Evolutionary conservation across 306 rosid genomes (phyloP).

Genomic region (Myrica gale): DNA sequence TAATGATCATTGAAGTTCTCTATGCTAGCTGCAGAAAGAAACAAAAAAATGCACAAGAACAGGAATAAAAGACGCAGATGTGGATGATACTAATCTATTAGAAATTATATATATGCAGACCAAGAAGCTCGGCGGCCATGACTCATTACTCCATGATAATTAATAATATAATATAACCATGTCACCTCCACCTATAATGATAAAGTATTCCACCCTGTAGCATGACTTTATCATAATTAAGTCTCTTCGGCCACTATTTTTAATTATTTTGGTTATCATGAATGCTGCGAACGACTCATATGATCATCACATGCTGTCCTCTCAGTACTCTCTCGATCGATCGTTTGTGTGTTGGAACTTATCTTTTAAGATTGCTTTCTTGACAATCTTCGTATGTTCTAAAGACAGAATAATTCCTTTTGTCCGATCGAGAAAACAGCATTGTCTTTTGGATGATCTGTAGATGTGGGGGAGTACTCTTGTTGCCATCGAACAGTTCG

Average conservation of each 20-base stretch:
- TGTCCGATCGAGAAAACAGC: not conserved
- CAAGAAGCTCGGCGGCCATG: not conserved
- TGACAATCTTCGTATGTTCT: constrained; percentile 3
- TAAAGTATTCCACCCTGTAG: not conserved
- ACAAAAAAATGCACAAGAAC: not conserved
- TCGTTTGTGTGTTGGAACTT: not conserved
- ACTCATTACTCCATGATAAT: not conserved
- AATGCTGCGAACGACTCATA: not conserved
- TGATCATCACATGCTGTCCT: not conserved
- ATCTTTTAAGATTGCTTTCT: constrained; percentile 1
- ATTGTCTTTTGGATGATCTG: not conserved
- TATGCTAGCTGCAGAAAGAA: no score
- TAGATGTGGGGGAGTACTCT: not conserved
- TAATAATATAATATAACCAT: not conserved
- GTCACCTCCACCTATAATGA: not conserved
- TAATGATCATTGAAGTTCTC: not conserved
- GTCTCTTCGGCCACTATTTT: not conserved
- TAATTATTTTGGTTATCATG: not conserved
- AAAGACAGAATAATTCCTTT: not conserved
- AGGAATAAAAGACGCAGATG: not conserved
- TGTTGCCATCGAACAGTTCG: not conserved
- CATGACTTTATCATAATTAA: not conserved
- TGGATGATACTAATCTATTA: not conserved
- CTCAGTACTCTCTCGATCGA: not conserved
- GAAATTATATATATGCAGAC: not conserved